These are phyloP conservation scores for Pseudogymnoascus sp. DNA, from an alignment of 2,329 filamentous ascomycete species.

Conservation along the genomic window DNA sequence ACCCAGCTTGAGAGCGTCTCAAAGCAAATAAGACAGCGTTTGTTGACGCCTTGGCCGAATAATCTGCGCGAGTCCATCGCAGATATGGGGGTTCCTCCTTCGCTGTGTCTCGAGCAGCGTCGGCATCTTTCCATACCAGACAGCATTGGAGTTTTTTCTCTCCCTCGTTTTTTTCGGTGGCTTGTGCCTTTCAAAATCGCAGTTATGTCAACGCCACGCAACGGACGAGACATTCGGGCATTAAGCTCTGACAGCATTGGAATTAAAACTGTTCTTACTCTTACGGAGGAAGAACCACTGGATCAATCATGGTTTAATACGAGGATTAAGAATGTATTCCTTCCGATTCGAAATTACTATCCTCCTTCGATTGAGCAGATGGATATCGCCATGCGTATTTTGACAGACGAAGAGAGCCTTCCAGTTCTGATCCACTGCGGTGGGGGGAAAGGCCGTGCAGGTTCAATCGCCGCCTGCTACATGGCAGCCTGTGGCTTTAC, in stretches of 20 bases:
- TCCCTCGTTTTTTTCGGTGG: constrained; percentile 19
- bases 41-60: neutral
- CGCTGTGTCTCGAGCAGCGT: neutral
- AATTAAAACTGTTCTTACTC: constrained; percentile 17
- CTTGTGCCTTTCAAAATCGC: constrained; percentile 13
- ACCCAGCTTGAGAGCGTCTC: neutral
- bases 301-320: constrained; percentile 13
- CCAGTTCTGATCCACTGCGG: constrained; percentile 17
- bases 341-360: constrained; percentile 16
- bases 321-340: constrained; percentile 13
- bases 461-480: constrained; percentile 17
- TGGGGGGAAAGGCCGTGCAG: constrained; percentile 18
- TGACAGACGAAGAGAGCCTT: constrained; percentile 10
- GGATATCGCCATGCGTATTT: constrained; percentile 12
- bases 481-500: constrained; percentile 16
- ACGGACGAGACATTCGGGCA: constrained; percentile 3
- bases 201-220: constrained; percentile 16
- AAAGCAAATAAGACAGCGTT: neutral
- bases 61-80: neutral
- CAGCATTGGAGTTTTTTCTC: neutral
- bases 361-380: constrained; percentile 16
- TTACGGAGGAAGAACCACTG: constrained; percentile 17
- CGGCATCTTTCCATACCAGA: neutral
- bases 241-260: constrained; percentile 2
- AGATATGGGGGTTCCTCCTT: neutral